These are phyloP conservation scores for Podospora bellae-mahoneyi DNA, from an alignment of 495 filamentous ascomycete genomes.

Conservation along the genomic window DNA sequence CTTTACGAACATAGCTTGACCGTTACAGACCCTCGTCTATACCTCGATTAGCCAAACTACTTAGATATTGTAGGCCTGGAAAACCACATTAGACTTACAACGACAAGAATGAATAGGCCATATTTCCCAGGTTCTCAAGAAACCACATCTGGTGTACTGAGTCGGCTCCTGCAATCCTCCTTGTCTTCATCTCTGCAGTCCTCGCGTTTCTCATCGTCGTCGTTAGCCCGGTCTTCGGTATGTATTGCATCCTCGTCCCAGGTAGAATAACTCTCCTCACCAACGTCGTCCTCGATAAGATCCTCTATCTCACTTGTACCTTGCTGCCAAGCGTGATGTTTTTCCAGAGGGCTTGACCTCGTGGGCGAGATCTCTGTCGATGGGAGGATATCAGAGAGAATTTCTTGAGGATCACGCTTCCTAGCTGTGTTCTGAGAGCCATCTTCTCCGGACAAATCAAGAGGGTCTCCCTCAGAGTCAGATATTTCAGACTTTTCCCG, in stretches of 20 bases:
- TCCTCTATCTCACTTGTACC: not conserved
- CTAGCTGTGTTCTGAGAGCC: not conserved
- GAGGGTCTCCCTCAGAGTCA: not conserved
- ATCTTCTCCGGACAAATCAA: not conserved
- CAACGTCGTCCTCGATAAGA: not conserved
- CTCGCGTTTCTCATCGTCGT: not conserved
- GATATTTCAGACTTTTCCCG: not conserved
- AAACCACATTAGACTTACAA: no score
- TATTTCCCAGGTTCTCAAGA: no score
- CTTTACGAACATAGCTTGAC: no score
- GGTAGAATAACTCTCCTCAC: not conserved
- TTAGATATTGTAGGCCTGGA: no score
- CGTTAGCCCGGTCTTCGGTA: not conserved
- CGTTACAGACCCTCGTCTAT: no score
- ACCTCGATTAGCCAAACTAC: no score
- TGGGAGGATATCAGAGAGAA: not conserved
- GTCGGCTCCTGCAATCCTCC: not conserved
- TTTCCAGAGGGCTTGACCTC: not conserved
- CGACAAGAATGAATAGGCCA: no score
- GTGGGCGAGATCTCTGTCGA: not conserved
- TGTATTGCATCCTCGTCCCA: not conserved
- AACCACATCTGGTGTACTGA: no score
- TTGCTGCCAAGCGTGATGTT: not conserved
- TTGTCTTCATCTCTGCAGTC: not conserved
- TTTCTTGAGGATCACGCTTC: not conserved